Evolutionary conservation across 805 yeast species (phyloP).

Genomic region (Wickerhamomyces bovis): DNA sequence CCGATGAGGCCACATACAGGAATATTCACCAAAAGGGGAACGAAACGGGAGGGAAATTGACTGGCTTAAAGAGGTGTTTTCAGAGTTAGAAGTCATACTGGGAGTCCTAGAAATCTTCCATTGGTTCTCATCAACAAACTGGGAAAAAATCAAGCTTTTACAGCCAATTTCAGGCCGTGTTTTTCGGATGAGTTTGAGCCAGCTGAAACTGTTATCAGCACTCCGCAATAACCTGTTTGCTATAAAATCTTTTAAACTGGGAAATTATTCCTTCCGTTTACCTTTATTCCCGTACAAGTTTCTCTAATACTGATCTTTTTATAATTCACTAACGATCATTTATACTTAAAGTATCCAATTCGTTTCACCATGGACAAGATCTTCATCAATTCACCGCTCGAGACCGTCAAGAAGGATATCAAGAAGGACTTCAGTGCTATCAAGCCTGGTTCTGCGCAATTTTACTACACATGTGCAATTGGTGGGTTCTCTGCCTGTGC

Average conservation of each 20-base stretch:
- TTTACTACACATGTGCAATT: constrained; percentile 51
- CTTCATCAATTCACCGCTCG: not conserved
- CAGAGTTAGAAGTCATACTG: too few species aligned
- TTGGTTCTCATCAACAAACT: too few species aligned
- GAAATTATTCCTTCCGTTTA: too few species aligned
- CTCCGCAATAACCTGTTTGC: not conserved
- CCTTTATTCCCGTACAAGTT: not conserved
- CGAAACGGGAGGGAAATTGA: too few species aligned
- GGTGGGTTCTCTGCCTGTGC: constrained; percentile 85
- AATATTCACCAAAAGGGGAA: too few species aligned
- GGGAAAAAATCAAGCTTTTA: too few species aligned
- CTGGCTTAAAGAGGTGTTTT: too few species aligned
- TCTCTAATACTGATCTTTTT: not conserved
- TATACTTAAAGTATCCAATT: not conserved
- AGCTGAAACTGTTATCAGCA: not conserved
- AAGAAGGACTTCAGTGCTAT: constrained; percentile 3
- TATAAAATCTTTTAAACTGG: not conserved
- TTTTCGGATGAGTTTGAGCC: not conserved
- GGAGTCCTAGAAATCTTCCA: too few species aligned
- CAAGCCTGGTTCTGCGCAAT: constrained; percentile 29
- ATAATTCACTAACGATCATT: too few species aligned
- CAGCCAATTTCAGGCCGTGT: too few species aligned
- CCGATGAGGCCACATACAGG: not conserved
- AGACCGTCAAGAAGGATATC: not conserved
- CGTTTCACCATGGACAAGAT: not conserved